Percentiles rank a stretch among this genome's conserved stretches.
These are phyloP conservation scores for Eucalyptus leucophloia DNA, from an alignment of 345 rosid genomes.

Conservation along the genomic window DNA sequence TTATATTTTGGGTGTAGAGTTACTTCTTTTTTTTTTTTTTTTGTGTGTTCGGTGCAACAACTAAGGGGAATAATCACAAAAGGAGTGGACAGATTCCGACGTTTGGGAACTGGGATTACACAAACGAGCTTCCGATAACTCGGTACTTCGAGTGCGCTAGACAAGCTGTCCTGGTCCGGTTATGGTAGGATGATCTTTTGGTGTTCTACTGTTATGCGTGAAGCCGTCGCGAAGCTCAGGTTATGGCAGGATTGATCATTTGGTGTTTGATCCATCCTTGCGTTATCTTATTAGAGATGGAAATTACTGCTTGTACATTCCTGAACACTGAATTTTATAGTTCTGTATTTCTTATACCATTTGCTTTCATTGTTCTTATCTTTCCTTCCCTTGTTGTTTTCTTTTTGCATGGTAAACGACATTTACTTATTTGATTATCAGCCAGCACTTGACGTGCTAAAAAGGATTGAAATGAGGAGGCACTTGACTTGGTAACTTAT, in stretches of 20 bases:
- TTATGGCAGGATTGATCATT: neutral
- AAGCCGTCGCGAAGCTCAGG: constrained; percentile 55
- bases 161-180: neutral
- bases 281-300: neutral
- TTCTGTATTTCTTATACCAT: neutral
- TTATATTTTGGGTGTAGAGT: too few relatives aligned
- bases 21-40: too few relatives aligned
- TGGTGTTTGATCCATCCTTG: neutral
- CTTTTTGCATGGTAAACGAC: neutral
- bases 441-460: neutral
- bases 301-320: neutral
- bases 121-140: neutral
- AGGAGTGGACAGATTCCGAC: neutral
- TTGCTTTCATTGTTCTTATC: neutral
- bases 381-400: neutral
- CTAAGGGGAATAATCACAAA: neutral
- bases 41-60: neutral
- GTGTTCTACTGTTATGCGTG: constrained; percentile 20
- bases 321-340: neutral
- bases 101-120: neutral
- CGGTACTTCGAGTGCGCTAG: neutral
- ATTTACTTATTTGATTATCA: neutral
- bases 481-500: neutral
- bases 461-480: neutral
- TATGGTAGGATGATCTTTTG: neutral